phyloP scores from a whole-genome alignment of 768 basidiomycete species.

The Tulasnella sp. region DNA sequence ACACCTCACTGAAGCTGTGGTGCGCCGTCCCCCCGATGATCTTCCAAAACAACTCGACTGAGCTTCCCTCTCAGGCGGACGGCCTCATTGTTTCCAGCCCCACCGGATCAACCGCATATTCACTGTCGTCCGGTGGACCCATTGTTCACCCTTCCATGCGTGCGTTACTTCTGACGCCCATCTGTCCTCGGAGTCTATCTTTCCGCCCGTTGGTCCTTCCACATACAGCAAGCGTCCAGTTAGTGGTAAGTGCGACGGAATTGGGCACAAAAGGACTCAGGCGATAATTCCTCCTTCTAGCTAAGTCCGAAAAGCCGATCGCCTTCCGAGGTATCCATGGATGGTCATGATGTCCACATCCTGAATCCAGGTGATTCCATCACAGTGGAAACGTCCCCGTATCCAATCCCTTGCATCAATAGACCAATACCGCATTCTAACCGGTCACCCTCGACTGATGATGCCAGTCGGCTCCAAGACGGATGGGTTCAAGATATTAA shows the following conservation, averaged over 20 bases:
- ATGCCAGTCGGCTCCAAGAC: constrained; percentile 43
- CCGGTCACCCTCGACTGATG: not conserved
- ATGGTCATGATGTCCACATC: constrained; percentile 77
- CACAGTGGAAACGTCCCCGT: constrained; percentile 73
- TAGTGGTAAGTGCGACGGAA: constrained; percentile 29
- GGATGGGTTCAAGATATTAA: constrained; percentile 98
- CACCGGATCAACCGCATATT: constrained; percentile 94
- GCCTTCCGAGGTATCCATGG: constrained; percentile 86
- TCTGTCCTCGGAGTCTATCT: constrained; percentile 85
- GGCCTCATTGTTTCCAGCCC: constrained; percentile 92
- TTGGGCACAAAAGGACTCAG: not conserved
- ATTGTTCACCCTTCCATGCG: constrained; percentile 91
- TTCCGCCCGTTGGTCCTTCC: constrained; percentile 91
- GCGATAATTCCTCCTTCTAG: constrained; percentile 36
- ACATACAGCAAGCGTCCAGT: constrained; percentile 31
- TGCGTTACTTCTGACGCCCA: constrained; percentile 88
- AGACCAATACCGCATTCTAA: constrained; percentile 29
- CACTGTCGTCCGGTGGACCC: constrained; percentile 88
- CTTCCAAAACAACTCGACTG: not conserved
- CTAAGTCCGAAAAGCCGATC: constrained; percentile 79
- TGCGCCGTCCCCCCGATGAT: constrained; percentile 37
- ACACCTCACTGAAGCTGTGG: constrained; percentile 91
- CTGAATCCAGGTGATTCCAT: constrained; percentile 82
- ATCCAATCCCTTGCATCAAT: constrained; percentile 89
- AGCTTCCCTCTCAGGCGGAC: constrained; percentile 54